Percentiles rank a stretch among this genome's conserved stretches.
phyloP scores from a whole-genome alignment of 78 protist species.

The Creolimax fragrantissima region DNA sequence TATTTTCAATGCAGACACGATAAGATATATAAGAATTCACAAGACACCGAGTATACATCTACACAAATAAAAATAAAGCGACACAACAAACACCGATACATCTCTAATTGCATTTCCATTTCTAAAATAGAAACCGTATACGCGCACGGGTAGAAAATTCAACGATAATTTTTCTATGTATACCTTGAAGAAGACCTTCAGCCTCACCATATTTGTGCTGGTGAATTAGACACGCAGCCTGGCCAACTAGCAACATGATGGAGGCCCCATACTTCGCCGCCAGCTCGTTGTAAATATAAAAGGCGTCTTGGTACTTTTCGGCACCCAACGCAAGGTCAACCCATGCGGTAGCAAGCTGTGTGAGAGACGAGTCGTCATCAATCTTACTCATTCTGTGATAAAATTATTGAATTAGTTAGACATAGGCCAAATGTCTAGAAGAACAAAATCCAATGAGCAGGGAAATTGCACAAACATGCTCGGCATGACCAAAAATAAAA shows the following conservation, averaged over 20 bases:
- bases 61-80: no score
- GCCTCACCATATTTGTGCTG: slow-evolving; percentile 26
- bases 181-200: background rate
- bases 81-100: no score
- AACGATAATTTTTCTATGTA: no score
- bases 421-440: background rate
- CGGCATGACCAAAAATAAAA: no score
- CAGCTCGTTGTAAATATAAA: slow-evolving; percentile 21
- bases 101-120: no score
- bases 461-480: no score
- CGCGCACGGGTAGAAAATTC: no score
- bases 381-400: background rate
- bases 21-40: no score
- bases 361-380: slow-evolving; percentile 27
- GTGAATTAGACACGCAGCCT: slow-evolving; percentile 15
- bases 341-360: slow-evolving; percentile 39
- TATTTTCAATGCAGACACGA: no score
- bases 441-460: no score
- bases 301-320: slow-evolving; percentile 19
- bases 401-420: background rate
- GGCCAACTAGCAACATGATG: background rate
- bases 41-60: no score
- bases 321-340: slow-evolving; percentile 8
- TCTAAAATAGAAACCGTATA: no score
- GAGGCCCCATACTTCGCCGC: background rate